These are phyloP conservation scores for Colletotrichum ledebouriae DNA, from an alignment of 2,329 filamentous ascomycete species.

Conservation along the genomic window DNA sequence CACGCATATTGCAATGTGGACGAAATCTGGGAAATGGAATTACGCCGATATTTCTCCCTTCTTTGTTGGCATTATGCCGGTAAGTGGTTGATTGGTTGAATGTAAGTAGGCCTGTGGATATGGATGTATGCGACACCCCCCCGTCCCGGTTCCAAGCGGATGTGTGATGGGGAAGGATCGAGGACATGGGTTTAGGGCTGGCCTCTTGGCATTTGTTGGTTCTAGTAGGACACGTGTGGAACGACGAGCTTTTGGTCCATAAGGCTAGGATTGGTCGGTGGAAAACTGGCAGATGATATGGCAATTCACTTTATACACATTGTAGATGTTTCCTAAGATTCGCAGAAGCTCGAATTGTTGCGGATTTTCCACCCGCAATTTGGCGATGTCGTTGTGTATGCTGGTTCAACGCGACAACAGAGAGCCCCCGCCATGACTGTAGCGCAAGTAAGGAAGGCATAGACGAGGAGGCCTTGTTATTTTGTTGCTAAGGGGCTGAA, in stretches of 20 bases:
- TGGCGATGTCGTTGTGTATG: background rate
- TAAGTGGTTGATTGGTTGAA: background rate
- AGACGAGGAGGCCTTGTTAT: background rate
- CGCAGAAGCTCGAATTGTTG: background rate
- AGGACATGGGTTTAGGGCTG: background rate
- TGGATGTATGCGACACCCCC: background rate
- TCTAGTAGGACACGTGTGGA: background rate
- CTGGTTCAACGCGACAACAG: background rate
- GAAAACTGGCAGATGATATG: background rate
- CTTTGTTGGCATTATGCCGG: background rate
- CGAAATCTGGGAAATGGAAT: too few species aligned
- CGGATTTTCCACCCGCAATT: background rate
- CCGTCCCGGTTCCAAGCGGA: background rate
- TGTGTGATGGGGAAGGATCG: too few species aligned
- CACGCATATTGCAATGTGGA: too few species aligned
- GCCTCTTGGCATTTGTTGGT: constrained; percentile 7
- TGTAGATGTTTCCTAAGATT: background rate
- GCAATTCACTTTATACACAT: background rate
- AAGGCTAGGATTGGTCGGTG: background rate
- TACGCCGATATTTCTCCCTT: too few species aligned
- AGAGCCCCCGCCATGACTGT: background rate
- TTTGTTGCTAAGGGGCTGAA: constrained; percentile 3
- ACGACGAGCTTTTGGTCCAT: background rate
- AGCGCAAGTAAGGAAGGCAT: too few species aligned
- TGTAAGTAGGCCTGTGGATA: background rate